Percentiles rank a stretch among this genome's conserved stretches.
phyloP scores from a whole-genome alignment of 2,329 filamentous ascomycete species.

The Microthyrium microscopicum region DNA sequence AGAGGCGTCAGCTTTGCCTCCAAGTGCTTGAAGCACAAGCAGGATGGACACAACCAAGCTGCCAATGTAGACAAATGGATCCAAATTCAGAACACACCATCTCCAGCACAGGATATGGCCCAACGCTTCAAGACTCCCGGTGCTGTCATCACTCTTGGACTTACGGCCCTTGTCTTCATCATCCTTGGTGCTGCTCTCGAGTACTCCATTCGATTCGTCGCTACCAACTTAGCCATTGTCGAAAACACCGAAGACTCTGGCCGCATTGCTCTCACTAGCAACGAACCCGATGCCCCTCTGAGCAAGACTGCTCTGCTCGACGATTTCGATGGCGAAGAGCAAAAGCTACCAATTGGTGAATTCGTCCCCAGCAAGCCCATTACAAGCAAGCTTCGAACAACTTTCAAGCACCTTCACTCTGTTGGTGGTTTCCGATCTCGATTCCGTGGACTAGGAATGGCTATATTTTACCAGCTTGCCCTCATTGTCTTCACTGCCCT shows the following conservation, averaged over 20 bases:
- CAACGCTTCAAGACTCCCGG: too few species aligned
- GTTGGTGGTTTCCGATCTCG: conserved; percentile 47
- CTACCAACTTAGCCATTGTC: conserved; percentile 46
- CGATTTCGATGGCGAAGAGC: conserved; percentile 17
- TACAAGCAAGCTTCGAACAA: conserved; percentile 41
- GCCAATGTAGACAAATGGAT: too few species aligned
- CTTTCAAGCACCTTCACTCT: conserved; percentile 43
- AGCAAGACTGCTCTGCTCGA: conserved; percentile 20
- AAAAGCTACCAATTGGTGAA: conserved; percentile 26
- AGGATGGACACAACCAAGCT: too few species aligned
- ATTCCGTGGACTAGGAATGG: conserved; percentile 52
- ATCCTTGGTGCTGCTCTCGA: conserved; percentile 12
- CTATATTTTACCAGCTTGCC: conserved; percentile 24
- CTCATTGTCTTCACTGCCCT: conserved; percentile 28
- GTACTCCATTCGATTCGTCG: conserved; percentile 44
- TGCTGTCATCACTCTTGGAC: too few species aligned
- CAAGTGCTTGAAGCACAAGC: too few species aligned
- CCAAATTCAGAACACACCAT: too few species aligned
- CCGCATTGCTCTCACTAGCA: conserved; percentile 20
- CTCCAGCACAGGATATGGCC: too few species aligned
- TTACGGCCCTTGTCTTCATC: conserved; percentile 25
- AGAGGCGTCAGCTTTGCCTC: too few species aligned
- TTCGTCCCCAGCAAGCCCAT: conserved; percentile 40
- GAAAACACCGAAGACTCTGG: conserved; percentile 41
- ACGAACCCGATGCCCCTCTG: conserved; percentile 29